Evolutionary conservation across 2,329 filamentous ascomycete genomes (phyloP), one percentile per base, ranked within the genome.

Genomic region (Karstenula rhodostoma): DNA sequence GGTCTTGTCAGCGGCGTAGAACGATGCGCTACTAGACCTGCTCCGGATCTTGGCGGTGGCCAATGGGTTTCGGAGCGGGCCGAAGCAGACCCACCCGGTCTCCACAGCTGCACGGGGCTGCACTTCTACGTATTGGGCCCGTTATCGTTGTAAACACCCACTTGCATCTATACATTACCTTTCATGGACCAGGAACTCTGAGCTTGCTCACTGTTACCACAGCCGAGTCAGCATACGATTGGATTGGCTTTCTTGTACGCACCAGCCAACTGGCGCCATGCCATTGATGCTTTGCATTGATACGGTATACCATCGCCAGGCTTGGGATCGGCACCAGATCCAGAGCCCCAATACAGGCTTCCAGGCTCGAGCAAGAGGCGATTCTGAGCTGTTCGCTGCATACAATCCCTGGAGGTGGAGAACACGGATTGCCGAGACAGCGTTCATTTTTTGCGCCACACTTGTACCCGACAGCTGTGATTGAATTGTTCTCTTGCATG

Each of bases 1-100:
- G 23, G 8, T 32, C 29, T 6, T 9, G 29, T 29, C 19, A 4
- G 43, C 56, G 35, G n/a, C n/a, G n/a, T n/a, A 22, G 37, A 52
- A 29, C 27, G 46, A 25, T 27, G 17, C 23, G 32, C 25, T 27
- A 33, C 35, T 23, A 9, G 9, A 40, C 50, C 56, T 55, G 57
- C 57, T 49, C 42, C 43, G 51, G 27, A 59, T 35, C 25, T 33
- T 59, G 53, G 52, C 49, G 25, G 4, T 22, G 29, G 22, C 40
- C n/a, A 25, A 29, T 27, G 12, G 27, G n/a, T 19, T 44, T 46
- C 35, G 44, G 57, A 50, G 35, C 52, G 51, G n/a, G 10, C 44
- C 37, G 40, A 49, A 37, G n/a, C 23, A 19, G 22, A 33, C 8
- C 33, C 40, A 9, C 25, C 48, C 23, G 55, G 51, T n/a, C 29